These are phyloP conservation scores for Lipomyces mesembrius DNA, from an alignment of 805 yeast genomes.

Conservation along the genomic window DNA sequence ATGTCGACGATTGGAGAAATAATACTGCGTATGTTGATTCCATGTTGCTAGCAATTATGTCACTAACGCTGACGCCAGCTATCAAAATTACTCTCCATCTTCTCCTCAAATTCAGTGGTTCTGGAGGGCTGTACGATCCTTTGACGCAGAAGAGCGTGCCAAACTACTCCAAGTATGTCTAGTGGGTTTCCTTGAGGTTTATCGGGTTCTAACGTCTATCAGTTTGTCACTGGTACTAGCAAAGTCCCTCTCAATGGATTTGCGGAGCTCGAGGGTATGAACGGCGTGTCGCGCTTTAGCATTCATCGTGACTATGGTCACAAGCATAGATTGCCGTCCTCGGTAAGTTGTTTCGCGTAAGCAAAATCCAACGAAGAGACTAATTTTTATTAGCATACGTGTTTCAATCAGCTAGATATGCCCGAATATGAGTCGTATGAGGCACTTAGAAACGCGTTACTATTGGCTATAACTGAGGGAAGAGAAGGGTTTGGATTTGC, in stretches of 20 bases:
- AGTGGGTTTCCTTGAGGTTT: background rate
- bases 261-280: conserved; percentile 83
- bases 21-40: conserved; percentile 56
- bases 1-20: conserved; percentile 93
- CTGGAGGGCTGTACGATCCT: conserved; percentile 96
- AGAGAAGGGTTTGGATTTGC: conserved; percentile 95
- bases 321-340: conserved; percentile 85
- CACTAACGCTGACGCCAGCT: conserved; percentile 39
- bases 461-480: conserved; percentile 90
- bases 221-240: conserved; percentile 93
- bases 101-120: conserved; percentile 93
- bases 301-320: conserved; percentile 89
- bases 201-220: background rate
- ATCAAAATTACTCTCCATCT: conserved; percentile 79
- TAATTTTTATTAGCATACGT: conserved; percentile 63
- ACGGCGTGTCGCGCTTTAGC: conserved; percentile 82
- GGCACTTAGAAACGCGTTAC: conserved; percentile 74
- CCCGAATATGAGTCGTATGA: conserved; percentile 94
- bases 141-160: conserved; percentile 92
- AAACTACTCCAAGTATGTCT: conserved; percentile 67
- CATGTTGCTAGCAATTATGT: background rate
- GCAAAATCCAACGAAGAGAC: too few relatives aligned
- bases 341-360: conserved; percentile 44
- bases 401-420: conserved; percentile 91
- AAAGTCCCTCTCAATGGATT: conserved; percentile 96